phyloP scores from a whole-genome alignment of 805 yeast genomes.

The Saccharomycopsis sp. region DNA sequence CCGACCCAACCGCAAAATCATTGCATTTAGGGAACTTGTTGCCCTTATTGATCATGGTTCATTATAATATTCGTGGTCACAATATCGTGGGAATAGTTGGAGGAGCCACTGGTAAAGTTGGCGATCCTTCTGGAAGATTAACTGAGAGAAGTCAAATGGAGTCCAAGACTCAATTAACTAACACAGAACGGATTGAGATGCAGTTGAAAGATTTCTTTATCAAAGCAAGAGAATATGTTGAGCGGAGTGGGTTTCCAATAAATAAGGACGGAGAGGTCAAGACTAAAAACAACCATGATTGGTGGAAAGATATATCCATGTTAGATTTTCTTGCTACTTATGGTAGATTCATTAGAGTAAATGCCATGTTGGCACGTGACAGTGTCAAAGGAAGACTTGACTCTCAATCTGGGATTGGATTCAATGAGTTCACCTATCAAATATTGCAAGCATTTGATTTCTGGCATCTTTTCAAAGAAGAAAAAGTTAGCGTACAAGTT shows the following conservation, averaged over 20 bases:
- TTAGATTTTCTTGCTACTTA: conserved; percentile 69
- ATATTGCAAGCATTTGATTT: conserved; percentile 91
- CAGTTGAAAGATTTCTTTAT: conserved; percentile 61
- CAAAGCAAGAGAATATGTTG: conserved; percentile 58
- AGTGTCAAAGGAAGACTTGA: conserved; percentile 70
- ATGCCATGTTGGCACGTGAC: conserved; percentile 84
- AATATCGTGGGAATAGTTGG: conserved; percentile 79
- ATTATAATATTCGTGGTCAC: conserved; percentile 81
- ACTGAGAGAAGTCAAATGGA: conserved; percentile 65
- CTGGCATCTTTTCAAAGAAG: conserved; percentile 61
- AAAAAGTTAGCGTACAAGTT: conserved; percentile 64
- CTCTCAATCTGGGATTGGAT: conserved; percentile 75
- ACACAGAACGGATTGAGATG: conserved; percentile 49
- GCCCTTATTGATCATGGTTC: conserved; percentile 79
- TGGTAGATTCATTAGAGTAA: conserved; percentile 75
- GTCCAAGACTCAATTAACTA: conserved; percentile 43
- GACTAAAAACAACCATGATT: conserved; percentile 59
- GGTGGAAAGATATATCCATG: conserved; percentile 82
- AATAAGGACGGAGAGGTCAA: conserved; percentile 37
- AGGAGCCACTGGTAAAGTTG: conserved; percentile 93
- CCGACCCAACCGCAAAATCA: conserved; percentile 90
- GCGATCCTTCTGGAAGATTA: conserved; percentile 91
- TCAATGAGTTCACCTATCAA: conserved; percentile 91
- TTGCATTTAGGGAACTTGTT: conserved; percentile 86
- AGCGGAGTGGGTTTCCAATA: conserved; percentile 33